phyloP scores from a whole-genome alignment of 2,329 filamentous ascomycete species.

The Hymenoscyphus scutula region DNA sequence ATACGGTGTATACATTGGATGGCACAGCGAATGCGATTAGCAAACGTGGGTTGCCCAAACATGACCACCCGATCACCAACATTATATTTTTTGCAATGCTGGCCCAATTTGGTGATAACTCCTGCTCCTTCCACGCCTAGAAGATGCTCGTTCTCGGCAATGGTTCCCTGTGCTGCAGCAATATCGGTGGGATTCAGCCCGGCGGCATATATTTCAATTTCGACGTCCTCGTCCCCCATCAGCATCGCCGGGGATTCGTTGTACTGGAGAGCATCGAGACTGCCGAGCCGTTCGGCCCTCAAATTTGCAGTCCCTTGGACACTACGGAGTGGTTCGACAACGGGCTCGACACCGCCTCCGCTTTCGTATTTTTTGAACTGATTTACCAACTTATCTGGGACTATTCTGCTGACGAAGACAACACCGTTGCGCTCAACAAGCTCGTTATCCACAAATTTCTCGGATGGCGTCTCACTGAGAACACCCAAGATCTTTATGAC shows the following conservation, averaged over 20 bases:
- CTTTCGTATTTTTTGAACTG: slow-evolving; percentile 27
- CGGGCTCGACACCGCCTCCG: slow-evolving; percentile 18
- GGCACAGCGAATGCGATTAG: slow-evolving; percentile 24
- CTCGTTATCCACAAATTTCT: slow-evolving; percentile 28
- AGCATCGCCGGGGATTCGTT: not conserved
- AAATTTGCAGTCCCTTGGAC: slow-evolving; percentile 8
- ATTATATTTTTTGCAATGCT: slow-evolving; percentile 19
- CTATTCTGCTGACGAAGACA: slow-evolving; percentile 29
- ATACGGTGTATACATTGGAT: slow-evolving; percentile 29
- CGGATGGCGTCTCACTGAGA: not conserved
- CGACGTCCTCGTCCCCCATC: slow-evolving; percentile 12
- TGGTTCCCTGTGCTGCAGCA: slow-evolving; percentile 23
- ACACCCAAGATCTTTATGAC: slow-evolving; percentile 8
- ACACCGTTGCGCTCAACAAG: slow-evolving; percentile 35
- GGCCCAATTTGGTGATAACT: slow-evolving; percentile 29
- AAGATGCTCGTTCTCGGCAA: slow-evolving; percentile 21
- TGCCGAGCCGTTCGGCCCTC: slow-evolving; percentile 17
- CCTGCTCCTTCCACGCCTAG: slow-evolving; percentile 31
- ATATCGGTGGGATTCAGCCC: slow-evolving; percentile 23
- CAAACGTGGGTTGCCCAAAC: slow-evolving; percentile 5
- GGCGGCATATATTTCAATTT: slow-evolving; percentile 13
- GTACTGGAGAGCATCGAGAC: slow-evolving; percentile 9
- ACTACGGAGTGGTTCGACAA: slow-evolving; percentile 12
- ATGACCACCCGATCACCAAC: slow-evolving; percentile 28
- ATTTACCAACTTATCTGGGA: slow-evolving; percentile 31